phyloP scores from a whole-genome alignment of 352 stramenopile genomes.

The Lagenidium giganteum region DNA sequence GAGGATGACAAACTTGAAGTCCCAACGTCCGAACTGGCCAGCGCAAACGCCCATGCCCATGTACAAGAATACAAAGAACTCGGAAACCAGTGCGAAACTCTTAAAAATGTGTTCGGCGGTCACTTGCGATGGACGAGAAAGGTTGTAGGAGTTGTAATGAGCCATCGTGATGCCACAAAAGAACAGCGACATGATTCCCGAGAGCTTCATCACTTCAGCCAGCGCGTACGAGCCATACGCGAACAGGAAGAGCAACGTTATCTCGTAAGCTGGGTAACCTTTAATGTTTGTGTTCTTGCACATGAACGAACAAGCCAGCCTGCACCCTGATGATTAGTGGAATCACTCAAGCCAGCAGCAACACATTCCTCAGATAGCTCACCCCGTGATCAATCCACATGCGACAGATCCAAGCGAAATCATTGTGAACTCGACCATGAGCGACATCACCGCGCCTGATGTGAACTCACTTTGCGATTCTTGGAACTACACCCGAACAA shows the following conservation, averaged over 20 bases:
- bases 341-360: neutral
- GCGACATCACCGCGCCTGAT: slow-evolving; percentile 37
- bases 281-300: slow-evolving; percentile 78
- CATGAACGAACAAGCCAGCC: slow-evolving; percentile 75
- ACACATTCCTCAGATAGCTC: slow-evolving; percentile 1
- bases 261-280: slow-evolving; percentile 72
- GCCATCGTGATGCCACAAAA: slow-evolving; percentile 86
- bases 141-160: slow-evolving; percentile 80
- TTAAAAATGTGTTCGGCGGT: slow-evolving; percentile 73
- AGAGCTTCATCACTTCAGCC: slow-evolving; percentile 64
- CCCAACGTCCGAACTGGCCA: slow-evolving; percentile 66
- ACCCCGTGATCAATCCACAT: slow-evolving; percentile 71
- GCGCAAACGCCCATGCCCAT: slow-evolving; percentile 73
- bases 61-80: slow-evolving; percentile 81
- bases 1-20: slow-evolving; percentile 83
- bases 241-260: slow-evolving; percentile 67
- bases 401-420: slow-evolving; percentile 80
- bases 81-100: slow-evolving; percentile 61
- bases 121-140: slow-evolving; percentile 61
- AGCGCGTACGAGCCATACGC: slow-evolving; percentile 66
- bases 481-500: slow-evolving; percentile 55
- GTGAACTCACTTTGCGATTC: slow-evolving; percentile 79
- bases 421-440: slow-evolving; percentile 70
- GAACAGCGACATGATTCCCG: slow-evolving; percentile 91
- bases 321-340: slow-evolving; percentile 12